Base-by-base conservation (phyloP, 2,329 filamentous ascomycete genomes). In the Botrytis squamosa region DNA sequence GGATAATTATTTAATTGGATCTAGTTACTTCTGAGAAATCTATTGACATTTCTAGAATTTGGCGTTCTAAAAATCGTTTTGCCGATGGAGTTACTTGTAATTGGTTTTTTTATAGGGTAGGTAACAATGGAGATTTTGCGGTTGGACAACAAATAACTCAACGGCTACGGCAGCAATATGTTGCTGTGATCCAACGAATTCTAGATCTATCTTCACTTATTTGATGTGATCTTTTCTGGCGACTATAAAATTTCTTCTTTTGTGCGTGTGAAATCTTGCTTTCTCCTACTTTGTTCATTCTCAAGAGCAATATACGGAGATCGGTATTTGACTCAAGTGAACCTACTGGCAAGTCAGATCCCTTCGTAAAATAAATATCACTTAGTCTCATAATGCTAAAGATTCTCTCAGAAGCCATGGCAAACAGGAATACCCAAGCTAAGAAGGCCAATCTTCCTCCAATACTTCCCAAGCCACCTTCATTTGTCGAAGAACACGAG, bases 1-100 rank as follows among this genome's bases (percentile, higher is more conserved):
- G 14, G 25, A 14, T 29, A 55, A n/a, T 9, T 18, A 3, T 0
- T 57, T 57, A 1, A 18, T 29, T 29, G 14, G n/a, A 57, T 29
- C n/a, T 33, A 57, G n/a, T 3, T 18, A 9, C n/a, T 57, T 57
- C 52, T 33, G 6, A 40, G 7, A 1, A 9, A 33, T 40, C 6
- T 29, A 20, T 12, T 40, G 8, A 14, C 29, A 9, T 40, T n/a
- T 22, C 36, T 42, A 33, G 49, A 42, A 42, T 5, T 40, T 65
- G 18, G 4, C 6, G 12, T 22, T 18, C 38, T 1, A 5, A 4
- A 4, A 33, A 22, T 22, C 1, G 3, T 6, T n/a, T 33, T 14
- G 14, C 29, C 1, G 8, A 7, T 22, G 1, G 40, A 33, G 6
- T 42, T 1, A 40, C 10, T n/a, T 33, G 9, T 25, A 22, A 42